Conservation (phyloP, 306 rosid genomes). For the Rosa multiflora region DNA sequence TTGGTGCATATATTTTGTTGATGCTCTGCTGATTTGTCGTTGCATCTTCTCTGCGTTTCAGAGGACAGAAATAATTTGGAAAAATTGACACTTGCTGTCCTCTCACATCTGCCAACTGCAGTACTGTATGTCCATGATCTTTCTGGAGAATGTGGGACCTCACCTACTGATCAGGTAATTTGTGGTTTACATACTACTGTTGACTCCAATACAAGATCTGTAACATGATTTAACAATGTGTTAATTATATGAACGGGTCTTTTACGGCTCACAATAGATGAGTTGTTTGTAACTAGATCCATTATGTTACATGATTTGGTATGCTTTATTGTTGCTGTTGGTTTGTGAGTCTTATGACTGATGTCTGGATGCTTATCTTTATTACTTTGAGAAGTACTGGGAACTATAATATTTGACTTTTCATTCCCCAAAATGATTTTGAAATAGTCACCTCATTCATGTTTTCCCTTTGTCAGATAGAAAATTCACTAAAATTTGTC, state of each 20-base stretch:
- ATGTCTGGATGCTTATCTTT: not conserved
- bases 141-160: constrained; percentile 93
- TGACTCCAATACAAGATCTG: not conserved
- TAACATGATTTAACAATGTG: not conserved
- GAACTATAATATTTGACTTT: not conserved
- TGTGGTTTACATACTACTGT: not conserved
- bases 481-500: not conserved
- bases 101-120: constrained; percentile 89
- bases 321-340: not conserved
- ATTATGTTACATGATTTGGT: not conserved
- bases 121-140: constrained; percentile 90
- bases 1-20: not conserved
- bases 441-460: not conserved
- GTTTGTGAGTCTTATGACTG: not conserved
- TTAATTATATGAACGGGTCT: too few species aligned
- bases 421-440: not conserved
- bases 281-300: not conserved
- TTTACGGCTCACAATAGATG: not conserved
- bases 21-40: constrained; percentile 8
- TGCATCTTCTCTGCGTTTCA: constrained; percentile 31
- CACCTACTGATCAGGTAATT: constrained; percentile 90
- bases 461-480: not conserved
- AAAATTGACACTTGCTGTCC: constrained; percentile 90
- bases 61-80: constrained; percentile 94
- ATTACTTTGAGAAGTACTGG: not conserved